Base-by-base conservation (phyloP, 2,329 filamentous ascomycete species). In the Sporothrix brasiliensis region DNA sequence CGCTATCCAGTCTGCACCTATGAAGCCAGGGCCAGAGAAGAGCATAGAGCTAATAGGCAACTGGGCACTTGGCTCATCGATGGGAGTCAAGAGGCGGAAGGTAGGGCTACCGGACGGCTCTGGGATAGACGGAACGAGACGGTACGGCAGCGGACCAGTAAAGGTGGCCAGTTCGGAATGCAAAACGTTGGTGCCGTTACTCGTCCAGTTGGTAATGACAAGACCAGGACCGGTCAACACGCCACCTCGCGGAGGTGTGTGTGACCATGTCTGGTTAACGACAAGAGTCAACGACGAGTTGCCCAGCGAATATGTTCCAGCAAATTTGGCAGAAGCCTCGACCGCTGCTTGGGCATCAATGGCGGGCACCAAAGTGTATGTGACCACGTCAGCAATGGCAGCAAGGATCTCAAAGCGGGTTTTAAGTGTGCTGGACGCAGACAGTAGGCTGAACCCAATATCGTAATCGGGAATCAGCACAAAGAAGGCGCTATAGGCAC, bases 401-500 rank as follows among this genome's bases (percentile, higher is more conserved):
- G 61, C 16, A 3, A 70, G 52, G 7, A 72, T 47, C 30, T 60
- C 47, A 11, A 69, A 66, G n/a, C 71, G 69, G n/a, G 11, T 24
- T 7, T 13, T 27, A 10, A 60, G 16, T 6, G n/a, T 52, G 66
- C 74, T 67, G 1, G 70, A 47, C 11, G 78, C 80, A 0, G 77
- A 77, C 65, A 85, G 73, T 13, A 85, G 74, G 5, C 79, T 78
- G 68, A 83, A 75, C 41, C 80, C 80, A 7, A 84, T 72, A 61
- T 81, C 80, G 73, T 85, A 84, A 72, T 85, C 83, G 0, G 83
- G 82, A 0, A 86, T 75, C 2, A 86, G 74, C 21, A 77, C 79
- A 0, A 84, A 73, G 2, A 77, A 73, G 3, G 79, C 74, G 73
- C 81, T 79, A 75, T 84, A 85, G 16, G 75, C 69, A 19, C 80